Base-by-base conservation (phyloP, 352 stramenopile genomes). In the Phytophthora sp. region DNA sequence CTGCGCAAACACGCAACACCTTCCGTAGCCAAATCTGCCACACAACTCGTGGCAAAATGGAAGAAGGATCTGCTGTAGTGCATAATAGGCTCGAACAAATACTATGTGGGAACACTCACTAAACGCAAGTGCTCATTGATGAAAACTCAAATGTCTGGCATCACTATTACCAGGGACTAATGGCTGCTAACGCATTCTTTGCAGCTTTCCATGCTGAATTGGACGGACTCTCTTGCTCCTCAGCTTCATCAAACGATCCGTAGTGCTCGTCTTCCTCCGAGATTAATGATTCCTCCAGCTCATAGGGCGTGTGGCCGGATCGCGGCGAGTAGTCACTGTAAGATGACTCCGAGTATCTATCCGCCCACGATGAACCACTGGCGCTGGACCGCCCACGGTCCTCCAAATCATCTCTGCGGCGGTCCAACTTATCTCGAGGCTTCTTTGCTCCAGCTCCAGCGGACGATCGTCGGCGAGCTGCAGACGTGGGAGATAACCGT, bases 1-100 rank as follows among this genome's bases (percentile, higher is more conserved):
- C 68, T 96, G 18, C 80, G 86, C 37, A 96, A 96, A 64, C 87
- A 96, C 35, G 55, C 69, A 17, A 67, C 71, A 24, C 62, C 85
- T 5, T 60, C 84, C 1, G 87, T 96, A 8, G 79, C 85, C 15
- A 89, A 86, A 48, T 64, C 62, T 8, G 85, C 87, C 1, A 86
- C 82, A 23, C 70, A 82, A 54, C 72, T 96, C 18, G 84, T 94
- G 13, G 79, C 84, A 51, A 88, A 92, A 69, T 96, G 87, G 85
- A 96, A 96, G 62, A 92, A 92, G 26, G 80, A 91, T 41, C 60
- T 93, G 74, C 70, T 93, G 59, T 93, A 79, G 54, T n/a, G n/a
- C 38, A 38, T 18, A 10, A 34, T 48, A 9, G 44, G n/a, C 15
- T 54, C 26, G 30, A 54, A 53, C 12, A 63, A 54, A 59, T 45